Evolutionary conservation across 768 basidiomycete genomes (phyloP).

Genomic region (Lyophyllum decastes): DNA sequence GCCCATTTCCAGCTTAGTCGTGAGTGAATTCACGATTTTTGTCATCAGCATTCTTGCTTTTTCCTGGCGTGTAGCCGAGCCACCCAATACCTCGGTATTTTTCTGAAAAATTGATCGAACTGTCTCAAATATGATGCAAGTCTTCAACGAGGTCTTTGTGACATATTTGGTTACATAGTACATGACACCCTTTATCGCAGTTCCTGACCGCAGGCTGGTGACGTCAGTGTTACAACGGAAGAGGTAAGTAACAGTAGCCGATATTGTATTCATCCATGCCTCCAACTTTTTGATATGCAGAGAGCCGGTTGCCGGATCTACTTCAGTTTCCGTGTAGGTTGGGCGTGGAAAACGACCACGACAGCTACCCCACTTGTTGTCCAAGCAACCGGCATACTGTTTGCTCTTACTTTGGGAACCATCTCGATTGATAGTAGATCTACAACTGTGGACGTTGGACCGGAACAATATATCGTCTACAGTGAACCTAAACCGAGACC

Average conservation of each 20-base stretch:
- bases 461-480: slow-evolving; percentile 29
- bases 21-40: slow-evolving; percentile 35
- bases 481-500: slow-evolving; percentile 12
- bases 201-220: slow-evolving; percentile 41
- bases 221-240: too few species aligned
- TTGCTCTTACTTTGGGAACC: slow-evolving; percentile 6
- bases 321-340: slow-evolving; percentile 12
- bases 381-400: slow-evolving; percentile 23
- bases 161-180: slow-evolving; percentile 45
- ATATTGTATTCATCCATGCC: slow-evolving; percentile 36
- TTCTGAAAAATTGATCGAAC: too few species aligned
- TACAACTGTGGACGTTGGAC: slow-evolving; percentile 32
- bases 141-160: slow-evolving; percentile 40
- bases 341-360: slow-evolving; percentile 34
- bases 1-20: slow-evolving; percentile 38
- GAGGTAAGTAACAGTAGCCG: slow-evolving; percentile 33
- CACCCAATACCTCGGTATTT: too few species aligned
- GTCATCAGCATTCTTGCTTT: slow-evolving; percentile 31
- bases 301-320: slow-evolving; percentile 29
- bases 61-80: slow-evolving; percentile 9
- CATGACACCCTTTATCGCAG: slow-evolving; percentile 36
- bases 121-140: too few species aligned
- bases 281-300: slow-evolving; percentile 34
- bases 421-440: slow-evolving; percentile 11
- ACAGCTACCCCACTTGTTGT: slow-evolving; percentile 29